Evolutionary conservation across 345 rosid genomes (phyloP), one percentile per base, ranked within the genome.

Genomic region (Balakata baccata): DNA sequence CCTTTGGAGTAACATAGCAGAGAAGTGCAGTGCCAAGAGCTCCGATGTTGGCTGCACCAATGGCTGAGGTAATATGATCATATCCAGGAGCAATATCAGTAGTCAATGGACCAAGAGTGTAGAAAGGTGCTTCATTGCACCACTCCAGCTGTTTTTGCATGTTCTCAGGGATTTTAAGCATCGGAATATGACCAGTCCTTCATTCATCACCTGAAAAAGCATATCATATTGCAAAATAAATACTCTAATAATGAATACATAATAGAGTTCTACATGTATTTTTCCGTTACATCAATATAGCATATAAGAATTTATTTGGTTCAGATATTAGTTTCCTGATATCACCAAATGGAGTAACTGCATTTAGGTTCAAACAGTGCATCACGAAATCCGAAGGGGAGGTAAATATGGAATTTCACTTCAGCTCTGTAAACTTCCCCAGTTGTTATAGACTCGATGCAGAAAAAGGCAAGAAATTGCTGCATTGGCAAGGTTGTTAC

Each of bases 91-190:
- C 97, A 60, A 96, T 84, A 72, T 96, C 99, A 57, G 99, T 93
- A 68, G 99, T 96, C 69, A 96, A 78, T 69, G 99, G 99, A 59
- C 98, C 96, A 45, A 96, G 95, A 25, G 98, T 93, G 84, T 96
- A 96, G 87, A 96, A 96, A 64, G 98, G 99, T 38, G 98, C 98
- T 80, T 96, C 99, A 71, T 88, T 93, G 80, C 99, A 96, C 99
- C 99, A 93, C 76, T 96, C 99, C 58, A 96, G 81, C 84, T 96
- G 98, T 68, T 93, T 96, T 79, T 91, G 96, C 97, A 93, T 89
- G 82, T 96, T 96, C 87, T 93, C 99, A 41, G 98, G 99, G 69
- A 96, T 96, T 89, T 96, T 93, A 87, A 93, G 97, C 89, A 93
- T 85, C 23, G 99, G 98, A 49, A 95, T 80, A 85, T 93, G 96